Percentiles rank a stretch among this genome's conserved stretches.
These are phyloP conservation scores for Wickerhamomyces kurtzmanii DNA, from an alignment of 805 yeast genomes.

Conservation along the genomic window DNA sequence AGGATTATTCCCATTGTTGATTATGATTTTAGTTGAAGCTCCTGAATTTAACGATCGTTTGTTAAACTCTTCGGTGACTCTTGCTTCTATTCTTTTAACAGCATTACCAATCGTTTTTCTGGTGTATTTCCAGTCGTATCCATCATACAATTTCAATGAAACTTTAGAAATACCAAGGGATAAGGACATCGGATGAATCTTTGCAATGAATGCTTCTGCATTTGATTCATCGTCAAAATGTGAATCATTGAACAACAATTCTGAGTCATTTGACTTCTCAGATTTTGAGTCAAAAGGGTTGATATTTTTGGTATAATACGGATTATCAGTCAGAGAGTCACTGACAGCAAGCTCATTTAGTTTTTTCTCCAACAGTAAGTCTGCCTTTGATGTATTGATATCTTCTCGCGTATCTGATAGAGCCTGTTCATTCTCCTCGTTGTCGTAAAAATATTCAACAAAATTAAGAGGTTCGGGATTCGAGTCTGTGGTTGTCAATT, in stretches of 20 bases:
- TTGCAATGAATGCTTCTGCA: not conserved
- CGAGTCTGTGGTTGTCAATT: not conserved
- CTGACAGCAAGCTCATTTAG: slow-evolving; percentile 16
- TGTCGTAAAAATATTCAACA: slow-evolving; percentile 15
- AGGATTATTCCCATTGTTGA: not conserved
- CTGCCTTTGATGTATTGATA: not conserved
- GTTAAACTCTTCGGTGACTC: slow-evolving; percentile 24
- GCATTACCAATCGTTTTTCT: slow-evolving; percentile 57
- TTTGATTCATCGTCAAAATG: slow-evolving; percentile 8
- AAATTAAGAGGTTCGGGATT: slow-evolving; percentile 9
- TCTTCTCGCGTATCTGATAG: slow-evolving; percentile 1
- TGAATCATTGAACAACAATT: slow-evolving; percentile 14
- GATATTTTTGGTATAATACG: slow-evolving; percentile 5
- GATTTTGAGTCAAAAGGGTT: slow-evolving; percentile 1
- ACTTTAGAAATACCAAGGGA: slow-evolving; percentile 25
- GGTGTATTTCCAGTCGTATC: slow-evolving; percentile 86
- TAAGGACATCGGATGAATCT: slow-evolving; percentile 9
- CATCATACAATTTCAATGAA: slow-evolving; percentile 59
- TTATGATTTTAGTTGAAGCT: slow-evolving; percentile 1
- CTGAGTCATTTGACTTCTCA: slow-evolving; percentile 8
- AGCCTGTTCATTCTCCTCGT: slow-evolving; percentile 9
- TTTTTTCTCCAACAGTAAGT: slow-evolving; percentile 17
- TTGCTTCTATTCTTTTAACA: slow-evolving; percentile 49
- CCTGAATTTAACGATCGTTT: slow-evolving; percentile 5
- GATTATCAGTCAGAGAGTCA: slow-evolving; percentile 6